phyloP scores from a whole-genome alignment of 768 basidiomycete species.

The Trametes sanguinea region DNA sequence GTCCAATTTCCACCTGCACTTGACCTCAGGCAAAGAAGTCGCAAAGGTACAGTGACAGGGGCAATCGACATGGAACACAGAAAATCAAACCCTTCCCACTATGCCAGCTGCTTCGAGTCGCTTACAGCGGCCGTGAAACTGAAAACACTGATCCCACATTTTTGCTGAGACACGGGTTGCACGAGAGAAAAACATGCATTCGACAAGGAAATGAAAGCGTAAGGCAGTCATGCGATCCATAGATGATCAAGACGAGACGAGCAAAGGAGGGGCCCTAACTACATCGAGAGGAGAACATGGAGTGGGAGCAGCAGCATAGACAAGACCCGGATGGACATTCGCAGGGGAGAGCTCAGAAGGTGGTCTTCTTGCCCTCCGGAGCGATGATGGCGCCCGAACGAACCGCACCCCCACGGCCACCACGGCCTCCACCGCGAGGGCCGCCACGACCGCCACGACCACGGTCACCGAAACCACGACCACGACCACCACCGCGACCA shows the following conservation, averaged over 20 bases:
- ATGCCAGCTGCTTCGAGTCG: too few relatives aligned
- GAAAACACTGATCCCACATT: too few relatives aligned
- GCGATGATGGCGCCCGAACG: constrained; percentile 66
- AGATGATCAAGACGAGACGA: background rate
- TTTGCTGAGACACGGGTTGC: too few relatives aligned
- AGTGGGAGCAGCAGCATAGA: constrained; percentile 9
- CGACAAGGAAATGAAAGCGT: background rate
- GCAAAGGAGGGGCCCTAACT: constrained; percentile 1
- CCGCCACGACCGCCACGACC: constrained; percentile 43
- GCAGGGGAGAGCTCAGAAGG: constrained; percentile 39
- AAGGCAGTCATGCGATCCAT: constrained; percentile 6
- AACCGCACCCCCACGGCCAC: constrained; percentile 43
- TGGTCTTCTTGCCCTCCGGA: constrained; percentile 69
- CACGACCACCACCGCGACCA: constrained; percentile 41
- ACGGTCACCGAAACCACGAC: constrained; percentile 41
- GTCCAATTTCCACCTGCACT: too few relatives aligned
- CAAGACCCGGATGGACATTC: background rate
- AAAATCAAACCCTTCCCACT: too few relatives aligned
- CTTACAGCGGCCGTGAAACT: too few relatives aligned
- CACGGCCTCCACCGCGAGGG: constrained; percentile 41
- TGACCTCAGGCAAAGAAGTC: too few relatives aligned
- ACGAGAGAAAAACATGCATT: background rate
- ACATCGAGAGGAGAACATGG: constrained; percentile 12
- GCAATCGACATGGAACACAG: too few relatives aligned
- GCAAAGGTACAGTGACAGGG: too few relatives aligned